phyloP scores from a whole-genome alignment of 495 filamentous ascomycete species.

The Penicillium coffeae region DNA sequence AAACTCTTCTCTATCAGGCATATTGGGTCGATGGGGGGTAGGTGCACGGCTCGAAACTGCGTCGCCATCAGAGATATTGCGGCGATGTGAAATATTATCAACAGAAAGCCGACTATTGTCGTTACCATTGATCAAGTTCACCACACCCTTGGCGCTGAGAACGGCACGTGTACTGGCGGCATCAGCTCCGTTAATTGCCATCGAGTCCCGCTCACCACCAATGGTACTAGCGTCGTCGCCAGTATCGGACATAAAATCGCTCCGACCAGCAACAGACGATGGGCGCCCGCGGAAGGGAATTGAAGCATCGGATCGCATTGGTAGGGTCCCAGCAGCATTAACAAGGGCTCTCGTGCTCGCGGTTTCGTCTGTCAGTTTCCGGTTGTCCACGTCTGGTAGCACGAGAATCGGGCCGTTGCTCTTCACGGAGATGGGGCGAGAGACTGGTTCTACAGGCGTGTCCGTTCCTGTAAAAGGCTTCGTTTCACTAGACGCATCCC shows the following conservation, averaged over 20 bases:
- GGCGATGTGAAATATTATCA: conserved; percentile 26
- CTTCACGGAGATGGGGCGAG: conserved; percentile 14
- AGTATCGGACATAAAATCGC: conserved; percentile 30
- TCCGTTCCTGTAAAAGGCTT: conserved; percentile 4
- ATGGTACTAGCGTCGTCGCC: conserved; percentile 30
- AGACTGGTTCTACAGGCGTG: conserved; percentile 4
- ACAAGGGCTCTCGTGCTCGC: conserved; percentile 37
- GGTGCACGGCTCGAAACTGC: conserved; percentile 6
- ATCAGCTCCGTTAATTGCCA: conserved; percentile 18
- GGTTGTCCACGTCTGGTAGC: conserved; percentile 29
- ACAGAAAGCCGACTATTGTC: conserved; percentile 24
- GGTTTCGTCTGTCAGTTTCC: conserved; percentile 28
- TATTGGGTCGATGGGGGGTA: conserved; percentile 20
- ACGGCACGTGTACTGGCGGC: conserved; percentile 39
- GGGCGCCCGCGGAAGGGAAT: conserved; percentile 18
- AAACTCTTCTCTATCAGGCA: conserved; percentile 30
- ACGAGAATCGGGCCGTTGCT: conserved; percentile 28
- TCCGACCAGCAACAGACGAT: conserved; percentile 30
- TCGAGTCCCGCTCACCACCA: conserved; percentile 28
- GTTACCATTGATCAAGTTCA: conserved; percentile 11
- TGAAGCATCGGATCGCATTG: conserved; percentile 22
- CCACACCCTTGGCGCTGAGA: conserved; percentile 27
- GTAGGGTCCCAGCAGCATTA: conserved; percentile 30
- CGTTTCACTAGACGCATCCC: conserved; percentile 13
- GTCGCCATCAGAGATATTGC: conserved; percentile 2